Percentiles rank a stretch among this genome's conserved stretches.
phyloP scores from a whole-genome alignment of 345 rosid species.

The Arabis hirsuta region DNA sequence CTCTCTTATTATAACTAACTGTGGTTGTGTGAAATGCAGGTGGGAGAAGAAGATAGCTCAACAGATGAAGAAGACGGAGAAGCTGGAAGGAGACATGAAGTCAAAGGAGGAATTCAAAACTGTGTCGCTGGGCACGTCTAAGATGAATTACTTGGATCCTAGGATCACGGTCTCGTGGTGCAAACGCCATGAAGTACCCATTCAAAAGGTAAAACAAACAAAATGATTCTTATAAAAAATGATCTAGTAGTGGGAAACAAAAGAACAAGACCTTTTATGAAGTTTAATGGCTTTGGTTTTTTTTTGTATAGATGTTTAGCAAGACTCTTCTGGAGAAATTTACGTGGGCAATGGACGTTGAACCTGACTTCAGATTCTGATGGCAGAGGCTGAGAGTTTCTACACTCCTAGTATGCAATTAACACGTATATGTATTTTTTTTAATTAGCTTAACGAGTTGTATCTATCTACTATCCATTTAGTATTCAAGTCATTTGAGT shows the following conservation, averaged over 20 bases:
- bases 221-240: constrained; percentile 3
- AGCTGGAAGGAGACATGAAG: constrained; percentile 70
- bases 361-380: constrained; percentile 95
- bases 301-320: constrained; percentile 66
- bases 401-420: no score
- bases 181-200: constrained; percentile 94
- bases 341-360: constrained; percentile 95
- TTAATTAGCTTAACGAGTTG: no score
- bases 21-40: constrained; percentile 48
- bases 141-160: constrained; percentile 94
- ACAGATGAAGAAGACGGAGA: constrained; percentile 61
- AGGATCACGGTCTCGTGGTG: constrained; percentile 98
- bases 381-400: not conserved
- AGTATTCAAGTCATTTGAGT: no score
- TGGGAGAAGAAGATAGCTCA: constrained; percentile 70
- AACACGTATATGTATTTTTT: no score
- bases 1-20: not conserved
- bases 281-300: not conserved
- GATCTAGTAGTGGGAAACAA: not conserved
- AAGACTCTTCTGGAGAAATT: constrained; percentile 89
- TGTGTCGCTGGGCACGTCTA: constrained; percentile 87
- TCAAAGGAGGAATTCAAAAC: constrained; percentile 88
- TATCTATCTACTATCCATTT: no score
- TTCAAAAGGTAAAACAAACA: constrained; percentile 67
- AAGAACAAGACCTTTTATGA: not conserved